Evolutionary conservation across 805 yeast species (phyloP), one percentile per base, ranked within the genome.

Genomic region (Yamadazyma takamatsuzukensis): DNA sequence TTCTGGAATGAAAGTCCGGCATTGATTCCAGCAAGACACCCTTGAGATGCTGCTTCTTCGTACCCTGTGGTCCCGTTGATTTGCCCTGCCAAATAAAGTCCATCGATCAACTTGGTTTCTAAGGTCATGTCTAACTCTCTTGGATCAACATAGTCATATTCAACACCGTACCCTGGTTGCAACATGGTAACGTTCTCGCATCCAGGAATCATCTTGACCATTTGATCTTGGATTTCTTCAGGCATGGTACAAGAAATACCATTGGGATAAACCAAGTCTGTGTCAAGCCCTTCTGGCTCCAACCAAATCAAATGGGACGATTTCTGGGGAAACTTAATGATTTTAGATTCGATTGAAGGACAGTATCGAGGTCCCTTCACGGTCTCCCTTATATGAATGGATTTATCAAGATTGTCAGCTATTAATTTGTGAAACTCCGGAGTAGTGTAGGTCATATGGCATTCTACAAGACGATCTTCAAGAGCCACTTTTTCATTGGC

Each of bases 141-240:
- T 2, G 99, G 98, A 51, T 93, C 96, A 18, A 93, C 81, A 54
- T 86, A 93, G 51, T 93, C 98, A 53, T 93, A 93, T 57, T 93
- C 98, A 2, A 93, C 98, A n/a, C 99, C 99, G 53, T 93, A 93
- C 0, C 97, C 99, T 0, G 97, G 96, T 52, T 89, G 96, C 9
- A 82, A 53, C 84, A 93, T 86, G n/a, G 61, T 66, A 0, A 83
- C 96, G 43, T 84, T 78, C 47, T 86, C 95, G 30, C 95, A 72
- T 0, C 99, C 99, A 4, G 87, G 83, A 40, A 93, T 84, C 64
- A 86, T 63, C 37, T 70, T 66, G 34, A 93, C 72, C 70, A 89
- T 72, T 42, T 74, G 67, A 15, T 70, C 71, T 58, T 93, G 99
- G 18, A 89, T 80, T 15, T 90, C 97, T 22, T 78, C 93, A 0